phyloP scores from a whole-genome alignment of 352 stramenopile species.

The Phytophthora hibernalis region DNA sequence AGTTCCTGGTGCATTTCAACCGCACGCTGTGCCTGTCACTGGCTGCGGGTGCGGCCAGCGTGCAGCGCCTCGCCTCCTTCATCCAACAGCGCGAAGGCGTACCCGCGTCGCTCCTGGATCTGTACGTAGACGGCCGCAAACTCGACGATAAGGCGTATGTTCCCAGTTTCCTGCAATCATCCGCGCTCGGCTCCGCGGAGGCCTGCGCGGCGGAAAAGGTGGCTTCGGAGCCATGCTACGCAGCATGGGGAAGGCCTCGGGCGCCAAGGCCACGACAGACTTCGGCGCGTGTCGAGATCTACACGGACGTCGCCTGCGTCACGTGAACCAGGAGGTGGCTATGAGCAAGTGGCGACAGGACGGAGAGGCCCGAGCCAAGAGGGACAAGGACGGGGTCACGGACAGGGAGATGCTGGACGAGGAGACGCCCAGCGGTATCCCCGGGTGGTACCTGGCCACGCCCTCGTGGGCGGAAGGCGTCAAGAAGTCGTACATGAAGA shows the following conservation, averaged over 20 bases:
- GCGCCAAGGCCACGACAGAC: constrained; percentile 73
- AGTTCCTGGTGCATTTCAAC: constrained; percentile 87
- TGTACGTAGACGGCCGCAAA: constrained; percentile 64
- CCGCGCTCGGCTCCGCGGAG: constrained; percentile 66
- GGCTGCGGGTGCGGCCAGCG: constrained; percentile 37
- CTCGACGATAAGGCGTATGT: constrained; percentile 41
- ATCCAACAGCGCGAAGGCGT: constrained; percentile 59
- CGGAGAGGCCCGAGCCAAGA: constrained; percentile 49
- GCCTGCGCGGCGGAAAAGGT: constrained; percentile 80
- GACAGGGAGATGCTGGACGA: constrained; percentile 81
- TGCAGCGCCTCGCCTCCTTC: constrained; percentile 47
- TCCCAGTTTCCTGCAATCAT: constrained; percentile 60
- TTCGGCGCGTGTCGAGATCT: constrained; percentile 86
- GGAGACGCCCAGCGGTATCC: constrained; percentile 84
- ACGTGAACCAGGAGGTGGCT: constrained; percentile 90
- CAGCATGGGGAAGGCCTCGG: constrained; percentile 77
- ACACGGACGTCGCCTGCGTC: constrained; percentile 77
- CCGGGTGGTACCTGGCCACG: constrained; percentile 83
- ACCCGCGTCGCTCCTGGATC: constrained; percentile 55
- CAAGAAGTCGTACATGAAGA: constrained; percentile 89
- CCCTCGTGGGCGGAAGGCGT: constrained; percentile 85
- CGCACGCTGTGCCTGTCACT: constrained; percentile 79
- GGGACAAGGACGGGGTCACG: constrained; percentile 55
- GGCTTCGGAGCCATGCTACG: constrained; percentile 89
- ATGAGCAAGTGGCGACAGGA: constrained; percentile 86